These are phyloP conservation scores for Rutstroemia sp. DNA, from an alignment of 2,329 filamentous ascomycete genomes.

Conservation along the genomic window DNA sequence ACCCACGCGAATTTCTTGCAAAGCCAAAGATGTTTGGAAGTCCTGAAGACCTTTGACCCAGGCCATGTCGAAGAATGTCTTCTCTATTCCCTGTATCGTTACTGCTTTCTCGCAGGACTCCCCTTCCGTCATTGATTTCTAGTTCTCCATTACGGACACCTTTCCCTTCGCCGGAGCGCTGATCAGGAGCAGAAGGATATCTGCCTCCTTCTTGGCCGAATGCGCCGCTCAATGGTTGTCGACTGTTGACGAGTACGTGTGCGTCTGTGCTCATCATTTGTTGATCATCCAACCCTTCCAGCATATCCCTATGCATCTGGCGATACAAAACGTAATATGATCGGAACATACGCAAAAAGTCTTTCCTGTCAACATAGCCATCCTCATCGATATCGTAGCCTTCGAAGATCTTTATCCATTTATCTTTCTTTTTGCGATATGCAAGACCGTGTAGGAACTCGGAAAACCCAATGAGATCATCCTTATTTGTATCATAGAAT, in stretches of 20 bases:
- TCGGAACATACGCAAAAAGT: conserved; percentile 85
- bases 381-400: conserved; percentile 89
- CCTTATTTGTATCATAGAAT: conserved; percentile 88
- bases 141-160: conserved; percentile 57
- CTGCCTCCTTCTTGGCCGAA: conserved; percentile 63
- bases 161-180: conserved; percentile 58
- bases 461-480: conserved; percentile 83
- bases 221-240: conserved; percentile 66
- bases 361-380: conserved; percentile 75
- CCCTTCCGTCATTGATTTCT: conserved; percentile 52
- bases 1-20: conserved; percentile 10
- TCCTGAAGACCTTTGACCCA: conserved; percentile 21
- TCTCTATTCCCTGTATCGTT: conserved; percentile 54
- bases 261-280: conserved; percentile 68
- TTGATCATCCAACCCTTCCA: conserved; percentile 71
- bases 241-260: conserved; percentile 66
- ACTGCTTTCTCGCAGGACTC: conserved; percentile 51
- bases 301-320: conserved; percentile 78
- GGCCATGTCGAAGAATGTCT: conserved; percentile 43
- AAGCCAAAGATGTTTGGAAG: conserved; percentile 9
- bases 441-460: conserved; percentile 85
- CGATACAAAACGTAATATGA: conserved; percentile 89
- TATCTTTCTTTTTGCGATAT: conserved; percentile 59
- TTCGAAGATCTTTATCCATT: conserved; percentile 68
- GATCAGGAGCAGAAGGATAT: conserved; percentile 55